Base-by-base conservation (phyloP, 106 monocot species). In the Apostasia shenzhenica region DNA sequence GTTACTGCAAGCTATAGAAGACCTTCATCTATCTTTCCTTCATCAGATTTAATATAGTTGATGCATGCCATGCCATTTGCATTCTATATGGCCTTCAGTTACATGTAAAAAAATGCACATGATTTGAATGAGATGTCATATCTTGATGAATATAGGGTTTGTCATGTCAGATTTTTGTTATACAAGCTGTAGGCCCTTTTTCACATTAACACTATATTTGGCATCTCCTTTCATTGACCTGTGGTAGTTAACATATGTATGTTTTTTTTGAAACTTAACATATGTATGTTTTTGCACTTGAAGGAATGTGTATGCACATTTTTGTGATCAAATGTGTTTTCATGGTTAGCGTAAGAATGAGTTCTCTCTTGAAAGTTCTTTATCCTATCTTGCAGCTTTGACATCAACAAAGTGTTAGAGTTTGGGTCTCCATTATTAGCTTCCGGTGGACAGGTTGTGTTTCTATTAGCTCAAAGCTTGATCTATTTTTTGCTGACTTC, bases 351-450 rank as follows among this genome's bases (percentile, higher is more conserved):
- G 26, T 26, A 26, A 26, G 26, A 26, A 26, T 26, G 26, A 26
- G 26, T 26, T 26, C 26, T 26, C 26, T 26, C 26, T 26, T 26
- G 26, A 26, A 26, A 26, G 26, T 26, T 26, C 26, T 26, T 26
- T 26, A 26, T 26, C 26, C 26, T 26, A 49, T 59, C 62, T 61
- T 75, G 55, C 84, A 97, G 95, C 73, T 99, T 99, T 76, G 87
- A 99, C 66, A 79, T 99, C 63, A 85, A 80, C 70, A 91, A 81
- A 53, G 97, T 99, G 11, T 73, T 99, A 74, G 89, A 93, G 64
- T 99, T 85, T 87, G 97, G 97, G 59, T 89, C 85, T 80, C 85
- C 84, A 51, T 79, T 99, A 56, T 72, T 99, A 67, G 89, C 90
- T 78, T 99, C 97, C 59, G 92, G 92, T 41, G 97, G 92, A 53